Evolutionary conservation across 139 green algal species (phyloP), one percentile per base, ranked within the genome.

Genomic region (Tetratostichococcus sp.): DNA sequence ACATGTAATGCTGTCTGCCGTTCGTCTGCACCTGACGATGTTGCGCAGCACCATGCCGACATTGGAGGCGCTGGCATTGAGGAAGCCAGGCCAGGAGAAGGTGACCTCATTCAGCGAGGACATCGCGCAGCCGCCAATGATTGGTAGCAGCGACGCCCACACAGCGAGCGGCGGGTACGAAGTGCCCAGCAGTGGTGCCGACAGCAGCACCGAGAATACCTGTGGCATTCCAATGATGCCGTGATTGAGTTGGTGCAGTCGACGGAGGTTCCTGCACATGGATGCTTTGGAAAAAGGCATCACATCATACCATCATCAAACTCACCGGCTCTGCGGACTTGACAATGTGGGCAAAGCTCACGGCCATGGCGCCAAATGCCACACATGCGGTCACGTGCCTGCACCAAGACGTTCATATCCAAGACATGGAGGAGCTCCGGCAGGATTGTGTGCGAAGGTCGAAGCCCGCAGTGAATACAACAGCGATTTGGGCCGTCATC

Each of bases 11-110:
- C n/a, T n/a, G n/a, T n/a, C n/a, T n/a, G n/a, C n/a, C n/a, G n/a
- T n/a, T n/a, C n/a, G n/a, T n/a, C n/a, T n/a, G n/a, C n/a, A 50
- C 39, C 39, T 50, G 8, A 50, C 39, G 11, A 50, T 50, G 39
- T 50, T 50, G 39, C 39, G 39, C 39, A 50, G 11, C 8, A 97
- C 92, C 92, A 97, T 97, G 80, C 92, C 92, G 30, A 97, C 43
- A 75, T 97, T 97, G 79, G 79, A 90, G 57, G 94, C 84, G 91
- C 97, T 96, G 66, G 92, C 92, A 75, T 91, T 93, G 81, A 93
- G 94, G 84, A 96, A 97, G 23, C 92, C 92, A n/a, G 67, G 74
- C 87, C 86, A 94, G 5, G 80, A 81, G 77, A 96, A 97, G 35
- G 71, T 87, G 25, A 94, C 81, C 83, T 96, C 92, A 81, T 97